A percentile compares a stretch with the other conserved stretches of the same genome.
Evolutionary conservation across 2,329 filamentous ascomycete genomes (phyloP).

Genomic region (Colletotrichum agaves): DNA sequence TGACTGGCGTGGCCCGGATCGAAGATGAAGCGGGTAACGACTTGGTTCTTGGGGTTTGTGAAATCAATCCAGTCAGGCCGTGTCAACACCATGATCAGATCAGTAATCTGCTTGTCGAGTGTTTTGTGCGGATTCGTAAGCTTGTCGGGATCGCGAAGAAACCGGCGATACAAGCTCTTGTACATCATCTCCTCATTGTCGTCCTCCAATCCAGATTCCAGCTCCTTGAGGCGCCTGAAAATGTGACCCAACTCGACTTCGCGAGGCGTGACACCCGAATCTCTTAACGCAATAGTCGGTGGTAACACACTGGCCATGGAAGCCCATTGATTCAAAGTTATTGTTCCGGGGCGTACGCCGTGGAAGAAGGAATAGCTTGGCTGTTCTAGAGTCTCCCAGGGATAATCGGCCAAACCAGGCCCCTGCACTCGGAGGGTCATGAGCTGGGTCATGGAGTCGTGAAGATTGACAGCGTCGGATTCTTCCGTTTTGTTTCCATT

Average conservation of each 20-base stretch:
- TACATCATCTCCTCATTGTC: constrained; percentile 69
- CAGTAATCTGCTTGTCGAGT: constrained; percentile 77
- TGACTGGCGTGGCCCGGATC: constrained; percentile 66
- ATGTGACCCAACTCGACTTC: constrained; percentile 68
- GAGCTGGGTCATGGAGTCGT: constrained; percentile 67
- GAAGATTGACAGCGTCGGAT: constrained; percentile 60
- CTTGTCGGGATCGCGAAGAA: constrained; percentile 75
- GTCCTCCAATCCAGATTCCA: constrained; percentile 67
- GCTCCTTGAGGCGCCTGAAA: constrained; percentile 67
- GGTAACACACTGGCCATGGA: constrained; percentile 67
- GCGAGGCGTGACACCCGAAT: constrained; percentile 68
- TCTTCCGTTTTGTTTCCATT: constrained; percentile 56
- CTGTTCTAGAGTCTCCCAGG: constrained; percentile 80
- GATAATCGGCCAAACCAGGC: constrained; percentile 54
- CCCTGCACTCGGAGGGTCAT: constrained; percentile 65
- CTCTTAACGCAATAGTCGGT: constrained; percentile 66
- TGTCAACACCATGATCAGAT: constrained; percentile 76
- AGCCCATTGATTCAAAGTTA: constrained; percentile 77
- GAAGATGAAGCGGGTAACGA: constrained; percentile 78
- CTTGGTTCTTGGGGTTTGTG: constrained; percentile 75
- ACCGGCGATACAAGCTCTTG: constrained; percentile 71
- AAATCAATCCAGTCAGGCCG: constrained; percentile 81
- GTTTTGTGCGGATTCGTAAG: constrained; percentile 68
- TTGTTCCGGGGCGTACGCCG: constrained; percentile 74
- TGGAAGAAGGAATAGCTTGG: constrained; percentile 77